A percentile compares a stretch with the other conserved stretches of the same genome.
Conservation (phyloP, 345 rosid genomes). For the Sisymbrium altissimum region DNA sequence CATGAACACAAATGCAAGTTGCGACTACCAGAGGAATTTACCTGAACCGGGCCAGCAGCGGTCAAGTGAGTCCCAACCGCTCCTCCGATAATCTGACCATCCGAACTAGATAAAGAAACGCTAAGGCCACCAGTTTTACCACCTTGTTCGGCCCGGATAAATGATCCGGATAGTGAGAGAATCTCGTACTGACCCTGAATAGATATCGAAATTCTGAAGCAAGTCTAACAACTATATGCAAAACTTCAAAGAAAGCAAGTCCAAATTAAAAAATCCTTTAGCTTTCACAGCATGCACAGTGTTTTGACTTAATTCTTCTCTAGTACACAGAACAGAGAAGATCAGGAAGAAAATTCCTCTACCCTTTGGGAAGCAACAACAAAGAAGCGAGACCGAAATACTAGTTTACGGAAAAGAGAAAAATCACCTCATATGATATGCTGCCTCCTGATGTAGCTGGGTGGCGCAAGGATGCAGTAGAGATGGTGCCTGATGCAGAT, state of each 20-base stretch:
- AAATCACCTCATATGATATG: constrained; percentile 72
- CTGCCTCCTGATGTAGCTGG: constrained; percentile 72
- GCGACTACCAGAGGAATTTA: constrained; percentile 20
- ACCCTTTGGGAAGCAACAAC: neutral
- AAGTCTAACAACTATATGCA: constrained; percentile 8
- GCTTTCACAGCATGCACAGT: neutral
- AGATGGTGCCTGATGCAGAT: constrained; percentile 84
- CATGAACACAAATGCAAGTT: neutral
- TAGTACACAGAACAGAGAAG: neutral
- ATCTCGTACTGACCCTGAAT: constrained; percentile 85
- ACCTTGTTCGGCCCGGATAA: constrained; percentile 70
- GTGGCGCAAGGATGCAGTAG: constrained; percentile 77
- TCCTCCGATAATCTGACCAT: constrained; percentile 89
- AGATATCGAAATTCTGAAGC: neutral
- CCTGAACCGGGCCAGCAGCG: constrained; percentile 97
- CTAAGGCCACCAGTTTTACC: constrained; percentile 81
- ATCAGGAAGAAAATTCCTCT: neutral
- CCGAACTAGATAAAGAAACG: constrained; percentile 58
- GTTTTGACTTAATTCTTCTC: neutral
- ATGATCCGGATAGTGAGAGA: constrained; percentile 83
- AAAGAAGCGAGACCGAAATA: neutral
- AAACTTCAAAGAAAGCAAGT: neutral
- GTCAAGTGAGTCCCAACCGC: constrained; percentile 75
- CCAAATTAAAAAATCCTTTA: neutral
- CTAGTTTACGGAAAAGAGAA: neutral